These are phyloP conservation scores for Raddia guianensis DNA, from an alignment of 176 grass and related monocot species.

Conservation along the genomic window DNA sequence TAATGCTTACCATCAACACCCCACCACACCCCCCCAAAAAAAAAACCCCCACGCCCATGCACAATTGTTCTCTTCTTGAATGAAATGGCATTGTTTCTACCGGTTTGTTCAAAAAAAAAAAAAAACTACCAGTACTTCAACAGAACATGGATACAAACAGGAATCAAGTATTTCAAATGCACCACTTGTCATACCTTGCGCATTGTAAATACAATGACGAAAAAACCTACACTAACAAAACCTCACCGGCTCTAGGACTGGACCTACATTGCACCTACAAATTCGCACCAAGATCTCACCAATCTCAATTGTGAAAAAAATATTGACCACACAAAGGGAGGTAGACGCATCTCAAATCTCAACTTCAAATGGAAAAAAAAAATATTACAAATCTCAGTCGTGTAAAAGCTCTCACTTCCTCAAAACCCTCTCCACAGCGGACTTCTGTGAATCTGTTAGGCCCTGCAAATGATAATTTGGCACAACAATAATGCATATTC, in stretches of 20 bases:
- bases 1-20: no score
- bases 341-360: neutral
- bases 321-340: neutral
- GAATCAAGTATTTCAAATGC: neutral
- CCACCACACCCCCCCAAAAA: no score
- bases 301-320: neutral
- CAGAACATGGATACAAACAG: neutral
- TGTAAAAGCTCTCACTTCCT: conserved; percentile 40
- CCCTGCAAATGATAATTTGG: conserved; percentile 51
- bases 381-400: neutral
- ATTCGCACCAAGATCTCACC: conserved; percentile 3
- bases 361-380: no score
- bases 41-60: no score
- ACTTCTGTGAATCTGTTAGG: conserved; percentile 61
- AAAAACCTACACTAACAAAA: conserved; percentile 43
- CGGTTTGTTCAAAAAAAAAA: neutral
- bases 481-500: neutral
- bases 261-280: neutral
- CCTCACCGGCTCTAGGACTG: neutral
- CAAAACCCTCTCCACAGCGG: conserved; percentile 59
- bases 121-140: neutral
- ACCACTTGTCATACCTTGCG: neutral
- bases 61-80: no score
- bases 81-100: no score
- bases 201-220: neutral